These are phyloP conservation scores for Beauveria medogensis DNA, from an alignment of 2,329 filamentous ascomycete genomes.

Conservation along the genomic window DNA sequence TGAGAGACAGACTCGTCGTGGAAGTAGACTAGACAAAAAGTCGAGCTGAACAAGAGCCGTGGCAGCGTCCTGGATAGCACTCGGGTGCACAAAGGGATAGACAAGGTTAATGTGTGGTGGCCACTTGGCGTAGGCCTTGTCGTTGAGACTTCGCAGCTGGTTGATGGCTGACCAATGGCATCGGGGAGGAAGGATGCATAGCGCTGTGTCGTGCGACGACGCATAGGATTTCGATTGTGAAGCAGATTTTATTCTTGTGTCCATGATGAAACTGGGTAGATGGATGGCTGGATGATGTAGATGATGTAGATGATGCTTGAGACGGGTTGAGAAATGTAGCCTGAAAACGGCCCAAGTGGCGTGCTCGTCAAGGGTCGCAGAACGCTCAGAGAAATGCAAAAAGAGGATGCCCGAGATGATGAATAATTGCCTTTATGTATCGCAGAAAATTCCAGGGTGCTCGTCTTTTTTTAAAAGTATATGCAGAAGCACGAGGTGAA, in stretches of 20 bases:
- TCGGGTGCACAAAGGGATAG: slow-evolving; percentile 53
- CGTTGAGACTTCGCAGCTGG: slow-evolving; percentile 51
- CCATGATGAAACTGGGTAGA: not conserved
- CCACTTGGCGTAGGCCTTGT: slow-evolving; percentile 54
- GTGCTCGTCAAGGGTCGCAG: not conserved
- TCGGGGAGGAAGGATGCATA: slow-evolving; percentile 50
- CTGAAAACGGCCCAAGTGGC: not conserved
- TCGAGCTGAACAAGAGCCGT: slow-evolving; percentile 19
- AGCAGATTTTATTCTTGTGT: not conserved
- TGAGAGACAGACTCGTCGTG: not conserved
- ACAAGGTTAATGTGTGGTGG: slow-evolving; percentile 59
- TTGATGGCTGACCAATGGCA: slow-evolving; percentile 41
- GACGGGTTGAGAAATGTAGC: not conserved
- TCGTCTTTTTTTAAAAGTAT: not conserved
- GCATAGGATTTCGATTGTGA: not conserved
- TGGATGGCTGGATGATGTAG: not conserved
- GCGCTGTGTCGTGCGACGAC: slow-evolving; percentile 47
- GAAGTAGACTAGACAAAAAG: not conserved
- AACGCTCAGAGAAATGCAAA: not conserved
- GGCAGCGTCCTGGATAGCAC: slow-evolving; percentile 36
- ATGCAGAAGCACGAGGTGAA: not conserved
- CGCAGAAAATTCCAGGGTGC: too few species aligned
- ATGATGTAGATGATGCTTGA: too few species aligned
- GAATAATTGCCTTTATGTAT: too few species aligned
- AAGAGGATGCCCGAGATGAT: not conserved